Evolutionary conservation across 1,284 basidiomycete species (phyloP), one percentile per base, ranked within the genome.

Genomic region (Waitea zeae): DNA sequence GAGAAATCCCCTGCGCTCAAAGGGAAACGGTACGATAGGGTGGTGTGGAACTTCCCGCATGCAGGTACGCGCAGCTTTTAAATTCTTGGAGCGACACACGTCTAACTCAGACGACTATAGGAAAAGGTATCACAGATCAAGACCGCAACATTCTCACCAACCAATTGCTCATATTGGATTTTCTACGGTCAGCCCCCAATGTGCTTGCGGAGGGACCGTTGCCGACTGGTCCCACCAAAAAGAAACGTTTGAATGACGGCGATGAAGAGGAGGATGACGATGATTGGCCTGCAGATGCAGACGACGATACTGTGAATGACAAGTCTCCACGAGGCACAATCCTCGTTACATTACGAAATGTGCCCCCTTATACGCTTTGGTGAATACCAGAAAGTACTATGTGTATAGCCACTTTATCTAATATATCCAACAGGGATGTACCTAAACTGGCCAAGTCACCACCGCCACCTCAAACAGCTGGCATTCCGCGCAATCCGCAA

Each of bases 31-130:
- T 79, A 83, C 70, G 79, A 89, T 61, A 62, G 71, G 54, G 70
- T 97, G 38, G 76, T 88, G 15, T 97, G 89, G 74, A 96, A 97
- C 50, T 98, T 97, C 47, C 93, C 93, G 34, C 93, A 98, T 60
- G 82, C 82, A 45, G 92, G 92, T 80, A 47, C 46, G 9, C 22
- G 38, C 31, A 12, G 28, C 18, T 18, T 11, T 19, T n/a, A 17
- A n/a, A n/a, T n/a, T n/a, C n/a, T n/a, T n/a, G n/a, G n/a, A n/a
- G n/a, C n/a, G n/a, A n/a, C n/a, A n/a, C n/a, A n/a, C n/a, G n/a
- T n/a, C n/a, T n/a, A n/a, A n/a, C n/a, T n/a, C 36, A 27, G 33
- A 32, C 32, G 14, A 30, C 22, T 38, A 2, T 41, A 90, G 89
- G 89, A 19, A 86, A 81, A 44, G 88, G 92, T 1, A 93, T 97